Evolutionary conservation across 345 rosid genomes (phyloP), one percentile per base, ranked within the genome.

Genomic region (Citrus unshiu): DNA sequence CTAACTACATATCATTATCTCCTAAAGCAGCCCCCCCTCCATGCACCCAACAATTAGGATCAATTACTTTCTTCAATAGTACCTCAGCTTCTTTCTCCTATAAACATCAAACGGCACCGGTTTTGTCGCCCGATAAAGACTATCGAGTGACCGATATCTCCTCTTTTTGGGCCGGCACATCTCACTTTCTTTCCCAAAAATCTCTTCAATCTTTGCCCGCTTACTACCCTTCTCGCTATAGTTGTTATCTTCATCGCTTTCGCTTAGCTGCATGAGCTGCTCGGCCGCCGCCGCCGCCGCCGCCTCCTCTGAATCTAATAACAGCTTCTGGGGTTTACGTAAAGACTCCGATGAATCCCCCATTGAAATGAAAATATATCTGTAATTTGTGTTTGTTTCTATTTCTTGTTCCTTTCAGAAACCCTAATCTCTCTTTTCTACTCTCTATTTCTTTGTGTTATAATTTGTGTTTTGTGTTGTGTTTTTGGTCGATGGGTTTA

Each of bases 201-300:
- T 82, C 81, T 79, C 81, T 73, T 85, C 88, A 46, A 85, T 83
- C 84, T 27, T 79, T 73, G 59, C 79, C 18, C 81, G 9, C 58
- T 54, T 19, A 16, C 7, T 54, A 18, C 58, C 7, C 7, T 5
- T 74, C 73, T 58, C 58, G 68, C 67, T 68, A 70, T 12, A 46
- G 22, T 22, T 81, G 75, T 69, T 82, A 10, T 87, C 86, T 35
- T 85, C 92, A 35, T 83, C 58, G 22, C 22, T 54, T 54, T 54
- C 89, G 83, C 92, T 89, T 2, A 86, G 72, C 65, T 80, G 87
- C 80, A 87, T 76, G 34, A 87, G 84, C 71, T 80, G 89, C 62
- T 77, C 81, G 24, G 85, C 87, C 9, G 14, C 46, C 7, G 34
- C 43, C 0, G 69, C 68, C 1, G 24, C 27, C 0, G 70, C 70